Conservation (phyloP, 1,139 yeast species). For the Yamadazyma triangularis region DNA sequence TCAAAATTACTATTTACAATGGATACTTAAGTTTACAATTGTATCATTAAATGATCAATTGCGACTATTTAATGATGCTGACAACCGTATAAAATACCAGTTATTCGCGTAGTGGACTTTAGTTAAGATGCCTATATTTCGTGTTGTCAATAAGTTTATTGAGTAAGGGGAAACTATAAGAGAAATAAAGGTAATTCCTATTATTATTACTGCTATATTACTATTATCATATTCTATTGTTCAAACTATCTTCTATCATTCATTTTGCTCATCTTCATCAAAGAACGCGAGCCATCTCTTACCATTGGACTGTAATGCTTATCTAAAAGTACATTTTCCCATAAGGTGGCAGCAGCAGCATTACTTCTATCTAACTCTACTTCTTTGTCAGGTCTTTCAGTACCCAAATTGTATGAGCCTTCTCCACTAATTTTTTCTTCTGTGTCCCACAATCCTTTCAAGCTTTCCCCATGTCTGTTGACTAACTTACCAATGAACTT, state of each 20-base stretch:
- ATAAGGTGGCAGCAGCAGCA: conserved; percentile 81
- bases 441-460: conserved; percentile 75
- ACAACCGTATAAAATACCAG: no score
- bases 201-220: no score
- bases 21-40: no score
- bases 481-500: conserved; percentile 75
- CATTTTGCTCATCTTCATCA: conserved; percentile 37
- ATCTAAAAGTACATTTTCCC: conserved; percentile 79
- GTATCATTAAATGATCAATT: no score
- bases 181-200: no score
- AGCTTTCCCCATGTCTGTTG: conserved; percentile 59
- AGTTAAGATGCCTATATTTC: no score
- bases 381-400: conserved; percentile 43
- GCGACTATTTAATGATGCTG: no score
- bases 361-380: conserved; percentile 71
- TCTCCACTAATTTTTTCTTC: conserved; percentile 71
- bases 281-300: conserved; percentile 45
- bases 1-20: not conserved
- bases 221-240: not conserved
- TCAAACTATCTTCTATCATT: conserved; percentile 5
- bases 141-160: no score
- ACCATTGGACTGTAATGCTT: conserved; percentile 81
- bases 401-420: conserved; percentile 68
- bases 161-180: no score
- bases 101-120: no score